Evolutionary conservation across 768 basidiomycete species (phyloP), one percentile per base, ranked within the genome.

Genomic region (Pisolithus orientalis): DNA sequence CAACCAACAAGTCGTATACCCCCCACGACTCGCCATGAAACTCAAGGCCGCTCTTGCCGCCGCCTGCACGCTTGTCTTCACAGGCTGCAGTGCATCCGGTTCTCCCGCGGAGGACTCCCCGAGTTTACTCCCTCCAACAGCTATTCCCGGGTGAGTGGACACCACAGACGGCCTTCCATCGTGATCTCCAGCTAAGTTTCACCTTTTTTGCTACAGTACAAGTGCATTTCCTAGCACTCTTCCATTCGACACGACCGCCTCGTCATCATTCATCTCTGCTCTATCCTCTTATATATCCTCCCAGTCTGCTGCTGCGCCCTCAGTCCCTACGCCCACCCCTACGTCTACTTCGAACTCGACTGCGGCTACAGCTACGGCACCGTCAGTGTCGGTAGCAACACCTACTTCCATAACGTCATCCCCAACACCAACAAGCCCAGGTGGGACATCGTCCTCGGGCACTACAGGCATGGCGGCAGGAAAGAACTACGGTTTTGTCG

Each of bases 271-370:
- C 27, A 21, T 62, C 37, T 56, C 64, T 9, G 57, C 53, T 6
- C 51, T 58, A 38, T 63, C 65, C 34, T 66, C 62, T 1, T 54
- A 66, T 52, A 55, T 64, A 42, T 64, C 66, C 32, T 62, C 66
- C 25, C 55, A 62, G 21, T 64, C 65, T 17, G 61, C 52, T 28
- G 49, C 49, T 6, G 0, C 65, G 39, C 42, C 13, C 16, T 58
- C 66, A 5, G 31, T 14, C 14, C 13, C 43, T 21, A 5, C 46
- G n/a, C 14, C 44, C 52, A 27, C 25, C 28, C 11, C 49, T 2
- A 25, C 42, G 5, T 44, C 28, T 9, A 31, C 44, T 2, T 13
- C 9, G 2, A 3, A 27, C 25, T 28, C 43, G 25, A 24, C 1
- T 10, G 13, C 5, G 21, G 24, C 7, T 13, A 24, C n/a, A 16